These are phyloP conservation scores for Scleromitrula shiraiana DNA, from an alignment of 2,329 filamentous ascomycete genomes.

Conservation along the genomic window DNA sequence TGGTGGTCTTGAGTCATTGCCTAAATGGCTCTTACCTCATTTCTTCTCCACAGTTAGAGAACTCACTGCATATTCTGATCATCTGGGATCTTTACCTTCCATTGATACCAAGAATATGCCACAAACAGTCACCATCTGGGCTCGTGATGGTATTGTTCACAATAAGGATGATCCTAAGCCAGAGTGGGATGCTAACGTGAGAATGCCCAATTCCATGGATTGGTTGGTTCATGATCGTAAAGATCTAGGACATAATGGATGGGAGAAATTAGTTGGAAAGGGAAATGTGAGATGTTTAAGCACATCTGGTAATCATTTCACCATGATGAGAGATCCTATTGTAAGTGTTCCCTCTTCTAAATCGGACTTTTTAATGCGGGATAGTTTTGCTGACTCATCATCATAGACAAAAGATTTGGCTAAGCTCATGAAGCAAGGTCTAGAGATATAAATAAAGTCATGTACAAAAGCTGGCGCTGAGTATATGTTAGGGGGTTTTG, in stretches of 20 bases:
- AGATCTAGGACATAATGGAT: slow-evolving; percentile 62
- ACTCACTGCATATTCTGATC: slow-evolving; percentile 57
- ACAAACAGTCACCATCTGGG: slow-evolving; percentile 59
- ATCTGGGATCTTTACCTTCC: slow-evolving; percentile 57
- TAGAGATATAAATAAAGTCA: slow-evolving; percentile 5
- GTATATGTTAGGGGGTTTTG: too few relatives aligned
- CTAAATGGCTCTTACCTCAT: slow-evolving; percentile 66
- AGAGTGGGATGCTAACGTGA: slow-evolving; percentile 48
- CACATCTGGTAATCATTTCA: slow-evolving; percentile 19
- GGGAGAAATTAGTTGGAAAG: slow-evolving; percentile 34
- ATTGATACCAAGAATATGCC: slow-evolving; percentile 44
- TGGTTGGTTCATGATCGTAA: slow-evolving; percentile 66
- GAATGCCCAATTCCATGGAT: slow-evolving; percentile 37
- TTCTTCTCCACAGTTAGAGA: slow-evolving; percentile 44
- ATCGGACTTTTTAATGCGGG: neutral
- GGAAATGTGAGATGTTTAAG: slow-evolving; percentile 14
- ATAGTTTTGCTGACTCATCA: slow-evolving; percentile 4
- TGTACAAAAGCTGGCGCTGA: too few relatives aligned
- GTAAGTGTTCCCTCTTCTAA: slow-evolving; percentile 10
- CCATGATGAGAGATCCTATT: slow-evolving; percentile 20
- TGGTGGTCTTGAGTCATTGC: slow-evolving; percentile 32
- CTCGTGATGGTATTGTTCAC: slow-evolving; percentile 59
- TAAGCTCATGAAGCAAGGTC: slow-evolving; percentile 7
- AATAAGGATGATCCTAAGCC: slow-evolving; percentile 55
- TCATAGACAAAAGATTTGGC: slow-evolving; percentile 1